phyloP scores from a whole-genome alignment of 192 early-diverging fungal species.

The Linnemannia elongata region DNA sequence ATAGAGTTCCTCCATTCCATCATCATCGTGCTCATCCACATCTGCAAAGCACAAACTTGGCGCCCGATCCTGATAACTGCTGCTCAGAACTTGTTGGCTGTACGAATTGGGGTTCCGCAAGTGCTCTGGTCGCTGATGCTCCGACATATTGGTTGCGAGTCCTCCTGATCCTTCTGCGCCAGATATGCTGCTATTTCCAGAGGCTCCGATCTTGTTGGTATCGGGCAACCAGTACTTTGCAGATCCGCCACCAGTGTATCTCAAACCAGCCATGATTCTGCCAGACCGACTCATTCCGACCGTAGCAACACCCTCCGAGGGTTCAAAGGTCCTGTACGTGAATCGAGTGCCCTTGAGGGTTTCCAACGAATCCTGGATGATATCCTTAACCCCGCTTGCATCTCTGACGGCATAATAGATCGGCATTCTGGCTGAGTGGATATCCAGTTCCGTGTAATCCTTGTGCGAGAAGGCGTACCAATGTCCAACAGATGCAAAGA shows the following conservation, averaged over 20 bases:
- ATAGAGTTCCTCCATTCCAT: constrained; percentile 63
- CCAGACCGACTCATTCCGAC: constrained; percentile 67
- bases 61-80: constrained; percentile 29
- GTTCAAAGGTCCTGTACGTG: constrained; percentile 84
- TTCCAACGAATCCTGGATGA: constrained; percentile 83
- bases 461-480: constrained; percentile 87
- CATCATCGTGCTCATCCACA: constrained; percentile 40
- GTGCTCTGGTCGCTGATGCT: constrained; percentile 26
- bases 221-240: constrained; percentile 68
- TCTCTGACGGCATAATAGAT: constrained; percentile 86
- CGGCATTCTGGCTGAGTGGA: constrained; percentile 79
- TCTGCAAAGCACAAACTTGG: constrained; percentile 42
- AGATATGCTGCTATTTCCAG: constrained; percentile 79
- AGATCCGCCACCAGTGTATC: constrained; percentile 65
- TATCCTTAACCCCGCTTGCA: constrained; percentile 85
- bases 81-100: constrained; percentile 29
- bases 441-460: constrained; percentile 78
- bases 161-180: constrained; percentile 57
- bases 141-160: constrained; percentile 60
- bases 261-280: constrained; percentile 70
- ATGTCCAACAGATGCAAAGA: constrained; percentile 83
- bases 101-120: constrained; percentile 30
- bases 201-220: constrained; percentile 52
- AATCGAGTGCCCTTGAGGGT: constrained; percentile 84
- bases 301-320: constrained; percentile 73